Base-by-base conservation (phyloP, 345 rosid genomes). In the Populus tremula region DNA sequence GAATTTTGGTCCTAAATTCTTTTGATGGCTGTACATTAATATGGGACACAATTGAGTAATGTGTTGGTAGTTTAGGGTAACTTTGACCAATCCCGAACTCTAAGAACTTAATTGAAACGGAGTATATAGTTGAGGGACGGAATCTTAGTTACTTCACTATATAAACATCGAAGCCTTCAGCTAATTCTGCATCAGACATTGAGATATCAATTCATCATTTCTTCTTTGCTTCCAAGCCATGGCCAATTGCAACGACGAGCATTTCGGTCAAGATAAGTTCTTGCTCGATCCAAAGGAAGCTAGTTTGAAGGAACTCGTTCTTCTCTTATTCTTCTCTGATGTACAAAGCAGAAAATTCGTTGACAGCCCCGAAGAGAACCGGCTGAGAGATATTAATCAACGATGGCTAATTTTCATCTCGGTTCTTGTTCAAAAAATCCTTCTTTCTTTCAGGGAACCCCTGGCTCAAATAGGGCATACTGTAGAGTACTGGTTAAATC, bases 391-490 rank as follows among this genome's bases (percentile, higher is more conserved):
- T 45, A 69, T 79, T 62, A 47, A 38, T 18, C 50, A 62, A 3
- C 68, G 82, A 70, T 79, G 82, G 82, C 74, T 79, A 29, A 79
- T 79, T 45, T 79, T 79, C 74, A 69, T 69, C 20, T 79, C 82
- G 13, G 45, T 79, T 59, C 21, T 74, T 45, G 25, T 17, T 0
- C 78, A 74, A 38, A 74, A 74, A 50, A 17, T 79, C 39, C 38
- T 75, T 16, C 70, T 69, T 29, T 25, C 11, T 23, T 12, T 18
- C 62, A 62, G 39, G 50, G 16, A n/a, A 27, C 74, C 82, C 1
- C 0, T 79, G 56, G 75, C 73, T 18, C 50, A 10, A 3, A 5
- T 49, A 2, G 82, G 82, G 43, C 1, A 75, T 21, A 70, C 70
- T 7, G 0, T 79, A 10, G 82, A 79, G 43, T 45, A 31, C 27